Evolutionary conservation across 768 basidiomycete genomes (phyloP), one percentile per base, ranked within the genome.

Genomic region (Coprinopsis sp.): DNA sequence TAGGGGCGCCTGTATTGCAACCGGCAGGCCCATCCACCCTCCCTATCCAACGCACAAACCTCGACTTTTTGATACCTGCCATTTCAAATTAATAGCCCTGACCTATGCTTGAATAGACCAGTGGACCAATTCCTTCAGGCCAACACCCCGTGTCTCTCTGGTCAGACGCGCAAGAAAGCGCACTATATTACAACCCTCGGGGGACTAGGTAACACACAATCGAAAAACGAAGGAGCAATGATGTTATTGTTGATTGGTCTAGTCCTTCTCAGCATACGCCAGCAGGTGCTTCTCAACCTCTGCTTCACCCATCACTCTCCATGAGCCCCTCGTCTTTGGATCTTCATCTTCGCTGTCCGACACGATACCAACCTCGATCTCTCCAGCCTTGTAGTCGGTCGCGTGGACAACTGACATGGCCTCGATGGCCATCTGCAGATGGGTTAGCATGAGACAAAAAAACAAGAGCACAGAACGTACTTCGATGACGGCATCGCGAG

Each of bases 301-400:
- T 18, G 64, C 74, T 59, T 87, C 81, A 29, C 66, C 71, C 81
- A 92, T 80, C 36, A 87, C 82, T 27, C 90, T 77, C 90, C 90
- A 92, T 44, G 73, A 60, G 24, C 90, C 90, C 52, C 76, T 71
- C 30, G 77, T 81, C 71, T 90, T 87, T 49, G 67, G 68, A 50
- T 76, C 68, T 61, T 95, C 92, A 14, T 87, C 86, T 6, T 81
- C 74, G 28, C 77, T 76, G 1, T 74, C 75, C 22, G 91, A 95
- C 18, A 91, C 86, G 44, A 98, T 87, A 0, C 92, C 95, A 54
- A 99, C 90, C 65, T 99, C 96, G 58, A 98, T 89, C 66, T 98
- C 96, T 8, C 82, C 83, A 0, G 91, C 74, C 66, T 98, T 99
- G 72, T 92, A 96, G 63, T 99, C 96, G 2, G 93, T 96, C 30